Percentiles rank a stretch among this genome's conserved stretches.
Evolutionary conservation across 306 rosid genomes (phyloP).

Genomic region (Prunus padus): DNA sequence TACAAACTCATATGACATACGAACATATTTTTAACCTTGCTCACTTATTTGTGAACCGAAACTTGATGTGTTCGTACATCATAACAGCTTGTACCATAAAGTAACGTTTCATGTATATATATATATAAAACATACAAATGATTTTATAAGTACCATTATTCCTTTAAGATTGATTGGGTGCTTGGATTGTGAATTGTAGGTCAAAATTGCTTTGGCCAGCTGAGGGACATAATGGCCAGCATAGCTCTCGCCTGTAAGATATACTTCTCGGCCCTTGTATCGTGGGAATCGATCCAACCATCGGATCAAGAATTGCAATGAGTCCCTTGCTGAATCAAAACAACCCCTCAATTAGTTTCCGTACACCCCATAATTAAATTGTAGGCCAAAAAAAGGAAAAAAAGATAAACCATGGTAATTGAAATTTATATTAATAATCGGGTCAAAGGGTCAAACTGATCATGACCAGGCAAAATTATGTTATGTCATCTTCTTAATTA

Average conservation of each 20-base stretch:
- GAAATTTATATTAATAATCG: no score
- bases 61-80: background rate
- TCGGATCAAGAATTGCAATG: slow-evolving; percentile 62
- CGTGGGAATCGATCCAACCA: slow-evolving; percentile 89
- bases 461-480: background rate
- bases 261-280: slow-evolving; percentile 66
- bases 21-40: background rate
- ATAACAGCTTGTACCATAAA: background rate
- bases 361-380: background rate
- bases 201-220: slow-evolving; percentile 67
- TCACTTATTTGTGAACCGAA: background rate
- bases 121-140: no score
- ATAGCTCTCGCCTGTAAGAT: slow-evolving; percentile 90
- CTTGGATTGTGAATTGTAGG: slow-evolving; percentile 49
- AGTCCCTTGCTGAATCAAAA: slow-evolving; percentile 65
- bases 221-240: slow-evolving; percentile 98
- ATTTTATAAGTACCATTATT: slow-evolving; percentile 49
- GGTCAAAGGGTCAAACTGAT: no score
- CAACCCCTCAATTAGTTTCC: background rate
- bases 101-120: background rate
- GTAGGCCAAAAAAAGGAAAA: background rate
- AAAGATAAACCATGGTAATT: background rate
- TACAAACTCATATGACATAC: background rate
- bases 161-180: slow-evolving; percentile 76
- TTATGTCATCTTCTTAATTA: background rate